Percentiles rank a stretch among this genome's conserved stretches.
Conservation (phyloP, 2,329 filamentous ascomycete species). For the Rachicladosporium sp. region DNA sequence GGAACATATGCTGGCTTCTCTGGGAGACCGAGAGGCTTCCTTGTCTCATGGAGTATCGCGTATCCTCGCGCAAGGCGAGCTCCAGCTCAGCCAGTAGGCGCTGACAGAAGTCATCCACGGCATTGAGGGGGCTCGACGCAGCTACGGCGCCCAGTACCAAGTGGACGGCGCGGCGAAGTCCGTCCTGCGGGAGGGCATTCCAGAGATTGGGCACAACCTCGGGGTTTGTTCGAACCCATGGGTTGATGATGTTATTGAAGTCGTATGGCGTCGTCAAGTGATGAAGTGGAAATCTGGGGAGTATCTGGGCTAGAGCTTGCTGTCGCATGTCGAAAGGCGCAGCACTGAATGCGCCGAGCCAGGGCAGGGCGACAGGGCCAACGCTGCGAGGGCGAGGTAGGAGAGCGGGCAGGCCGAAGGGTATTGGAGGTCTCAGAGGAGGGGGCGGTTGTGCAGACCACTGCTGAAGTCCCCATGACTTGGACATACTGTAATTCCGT, state of each 20-base stretch:
- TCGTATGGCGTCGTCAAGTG: not conserved
- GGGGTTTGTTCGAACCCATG: slow-evolving; percentile 1
- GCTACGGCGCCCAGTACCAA: slow-evolving; percentile 1
- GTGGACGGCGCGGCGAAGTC: slow-evolving; percentile 1
- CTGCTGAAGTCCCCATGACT: too few relatives aligned
- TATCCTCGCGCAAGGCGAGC: not conserved
- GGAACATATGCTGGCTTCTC: not conserved
- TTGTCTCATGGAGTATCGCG: not conserved
- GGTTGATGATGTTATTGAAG: slow-evolving; percentile 2
- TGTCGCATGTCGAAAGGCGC: too few relatives aligned
- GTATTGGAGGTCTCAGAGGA: too few relatives aligned
- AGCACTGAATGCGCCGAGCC: too few relatives aligned
- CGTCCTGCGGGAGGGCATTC: not conserved
- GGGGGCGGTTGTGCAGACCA: too few relatives aligned
- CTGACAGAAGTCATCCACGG: not conserved
- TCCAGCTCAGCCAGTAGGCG: not conserved
- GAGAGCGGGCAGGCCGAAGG: too few relatives aligned
- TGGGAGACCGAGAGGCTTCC: not conserved
- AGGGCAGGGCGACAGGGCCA: too few relatives aligned
- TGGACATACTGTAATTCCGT: too few relatives aligned
- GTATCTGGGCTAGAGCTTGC: too few relatives aligned
- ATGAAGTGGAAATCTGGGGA: too few relatives aligned
- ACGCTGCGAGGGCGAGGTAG: too few relatives aligned
- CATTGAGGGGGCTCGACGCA: not conserved
- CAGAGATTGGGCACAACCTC: not conserved